Evolutionary conservation across 768 basidiomycete genomes (phyloP).

Genomic region (Rhizopogon vesiculosus): DNA sequence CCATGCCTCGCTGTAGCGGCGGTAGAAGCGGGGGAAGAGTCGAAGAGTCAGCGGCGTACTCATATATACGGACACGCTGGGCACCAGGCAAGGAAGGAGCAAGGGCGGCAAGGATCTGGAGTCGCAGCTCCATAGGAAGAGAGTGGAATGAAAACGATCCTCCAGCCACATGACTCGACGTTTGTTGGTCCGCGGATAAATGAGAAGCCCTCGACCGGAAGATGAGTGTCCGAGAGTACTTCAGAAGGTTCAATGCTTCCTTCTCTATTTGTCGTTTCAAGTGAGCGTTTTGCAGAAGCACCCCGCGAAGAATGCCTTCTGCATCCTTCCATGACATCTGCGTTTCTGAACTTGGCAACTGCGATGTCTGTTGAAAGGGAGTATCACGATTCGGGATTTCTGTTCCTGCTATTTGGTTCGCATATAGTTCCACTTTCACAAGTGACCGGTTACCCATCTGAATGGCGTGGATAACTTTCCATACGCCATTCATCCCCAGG

Average conservation of each 20-base stretch:
- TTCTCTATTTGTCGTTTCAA: slow-evolving; percentile 39
- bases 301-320: slow-evolving; percentile 26
- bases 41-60: slow-evolving; percentile 42
- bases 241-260: slow-evolving; percentile 48
- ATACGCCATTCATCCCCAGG: slow-evolving; percentile 43
- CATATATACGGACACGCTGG: slow-evolving; percentile 52
- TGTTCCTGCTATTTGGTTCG: slow-evolving; percentile 30
- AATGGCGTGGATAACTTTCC: slow-evolving; percentile 43
- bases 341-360: slow-evolving; percentile 14
- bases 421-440: slow-evolving; percentile 43
- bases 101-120: slow-evolving; percentile 50
- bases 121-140: slow-evolving; percentile 56
- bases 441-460: slow-evolving; percentile 47
- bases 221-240: slow-evolving; percentile 44
- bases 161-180: slow-evolving; percentile 11
- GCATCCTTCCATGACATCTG: slow-evolving; percentile 29
- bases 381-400: slow-evolving; percentile 8
- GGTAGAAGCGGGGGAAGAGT: slow-evolving; percentile 46
- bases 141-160: slow-evolving; percentile 31
- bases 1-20: slow-evolving; percentile 18
- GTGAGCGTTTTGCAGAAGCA: slow-evolving; percentile 41
- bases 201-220: slow-evolving; percentile 23
- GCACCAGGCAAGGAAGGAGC: slow-evolving; percentile 52
- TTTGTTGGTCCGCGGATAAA: slow-evolving; percentile 8
- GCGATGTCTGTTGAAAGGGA: slow-evolving; percentile 8